phyloP scores from a whole-genome alignment of 2,329 filamentous ascomycete species.

The Ceratocystis variospora region DNA sequence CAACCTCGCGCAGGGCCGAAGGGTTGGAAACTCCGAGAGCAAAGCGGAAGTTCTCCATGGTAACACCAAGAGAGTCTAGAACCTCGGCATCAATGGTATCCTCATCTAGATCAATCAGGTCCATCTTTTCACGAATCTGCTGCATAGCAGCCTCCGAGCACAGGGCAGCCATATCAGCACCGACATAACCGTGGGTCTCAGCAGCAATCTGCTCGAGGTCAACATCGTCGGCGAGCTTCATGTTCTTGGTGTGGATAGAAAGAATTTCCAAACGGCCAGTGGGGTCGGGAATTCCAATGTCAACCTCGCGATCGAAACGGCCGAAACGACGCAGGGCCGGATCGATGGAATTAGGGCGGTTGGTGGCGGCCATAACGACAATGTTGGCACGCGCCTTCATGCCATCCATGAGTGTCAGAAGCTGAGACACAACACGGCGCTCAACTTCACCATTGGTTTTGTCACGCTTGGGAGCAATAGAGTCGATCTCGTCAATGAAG shows the following conservation, averaged over 20 bases:
- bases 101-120: slow-evolving; percentile 95
- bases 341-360: slow-evolving; percentile 97
- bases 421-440: slow-evolving; percentile 93
- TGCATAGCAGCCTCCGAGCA: slow-evolving; percentile 99
- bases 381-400: slow-evolving; percentile 99
- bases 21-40: slow-evolving; percentile 97
- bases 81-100: slow-evolving; percentile 98
- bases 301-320: slow-evolving; percentile 96
- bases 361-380: slow-evolving; percentile 97
- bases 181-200: slow-evolving; percentile 97
- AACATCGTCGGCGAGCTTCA: slow-evolving; percentile 96
- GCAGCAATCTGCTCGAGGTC: slow-evolving; percentile 93
- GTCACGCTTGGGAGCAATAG: slow-evolving; percentile 97
- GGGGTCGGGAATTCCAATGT: slow-evolving; percentile 94
- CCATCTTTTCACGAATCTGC: slow-evolving; percentile 99
- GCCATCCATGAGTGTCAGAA: slow-evolving; percentile 95
- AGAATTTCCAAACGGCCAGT: slow-evolving; percentile 98
- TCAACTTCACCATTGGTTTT: slow-evolving; percentile 99
- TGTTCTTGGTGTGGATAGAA: slow-evolving; percentile 99
- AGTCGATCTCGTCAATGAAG: slow-evolving; percentile 99
- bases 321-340: slow-evolving; percentile 94
- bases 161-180: slow-evolving; percentile 93
- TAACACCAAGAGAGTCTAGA: slow-evolving; percentile 92
- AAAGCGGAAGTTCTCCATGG: slow-evolving; percentile 99
- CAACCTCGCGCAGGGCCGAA: slow-evolving; percentile 94